Evolutionary conservation across 495 filamentous ascomycete species (phyloP).

Genomic region (Articulospora tetracladia): DNA sequence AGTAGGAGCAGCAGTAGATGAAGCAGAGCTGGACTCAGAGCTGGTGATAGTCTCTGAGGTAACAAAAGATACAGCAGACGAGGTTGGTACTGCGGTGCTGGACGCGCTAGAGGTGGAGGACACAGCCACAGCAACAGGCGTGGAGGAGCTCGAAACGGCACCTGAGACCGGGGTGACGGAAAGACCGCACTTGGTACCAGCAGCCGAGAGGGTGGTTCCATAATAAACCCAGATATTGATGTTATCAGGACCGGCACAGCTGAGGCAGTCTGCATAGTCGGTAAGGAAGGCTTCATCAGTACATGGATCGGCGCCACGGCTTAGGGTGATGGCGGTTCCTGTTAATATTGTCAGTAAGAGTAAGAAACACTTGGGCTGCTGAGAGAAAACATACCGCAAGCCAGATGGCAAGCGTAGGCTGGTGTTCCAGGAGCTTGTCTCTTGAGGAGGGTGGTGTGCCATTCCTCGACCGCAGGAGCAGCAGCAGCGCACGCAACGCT

Average conservation of each 20-base stretch:
- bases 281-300: conserved; percentile 35
- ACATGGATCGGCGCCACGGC: conserved; percentile 32
- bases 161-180: conserved; percentile 33
- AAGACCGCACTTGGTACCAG: conserved; percentile 34
- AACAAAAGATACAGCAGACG: conserved; percentile 3
- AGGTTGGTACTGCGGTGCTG: not conserved
- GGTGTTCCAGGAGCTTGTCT: conserved; percentile 40
- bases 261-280: conserved; percentile 37
- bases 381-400: conserved; percentile 36
- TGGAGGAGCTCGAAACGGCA: not conserved
- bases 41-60: not conserved
- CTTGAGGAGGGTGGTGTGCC: conserved; percentile 25
- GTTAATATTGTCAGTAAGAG: not conserved
- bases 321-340: conserved; percentile 38
- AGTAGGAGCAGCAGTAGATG: not conserved
- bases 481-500: not conserved
- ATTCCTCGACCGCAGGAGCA: conserved; percentile 1
- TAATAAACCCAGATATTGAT: conserved; percentile 45
- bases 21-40: not conserved
- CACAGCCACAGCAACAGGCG: not conserved
- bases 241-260: conserved; percentile 41
- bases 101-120: not conserved
- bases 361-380: not conserved
- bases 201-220: conserved; percentile 30
- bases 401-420: conserved; percentile 43